Evolutionary conservation across 1,284 basidiomycete species (phyloP), one percentile per base, ranked within the genome.

Genomic region (Sanghuangporus baumii): DNA sequence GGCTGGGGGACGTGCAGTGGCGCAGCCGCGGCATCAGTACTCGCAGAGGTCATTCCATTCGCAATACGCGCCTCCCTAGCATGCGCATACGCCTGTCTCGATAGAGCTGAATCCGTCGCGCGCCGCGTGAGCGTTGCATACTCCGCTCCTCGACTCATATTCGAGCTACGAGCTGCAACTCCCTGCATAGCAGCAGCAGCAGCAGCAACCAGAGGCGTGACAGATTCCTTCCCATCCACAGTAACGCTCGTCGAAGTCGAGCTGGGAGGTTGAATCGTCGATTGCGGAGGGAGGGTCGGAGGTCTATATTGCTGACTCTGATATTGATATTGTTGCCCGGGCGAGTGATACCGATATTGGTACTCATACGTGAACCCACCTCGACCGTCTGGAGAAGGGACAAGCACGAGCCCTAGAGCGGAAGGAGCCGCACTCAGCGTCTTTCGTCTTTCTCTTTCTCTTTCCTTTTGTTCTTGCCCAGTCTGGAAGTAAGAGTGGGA

Each of bases 1-100:
- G 62, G 62, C 37, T 64, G 62, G 6, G 62, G 62, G 18, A 64
- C 50, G 14, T 64, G 58, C 36, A 64, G 37, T 1, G 62, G 34
- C 6, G 52, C 46, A 4, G 3, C 26, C 26, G 26, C 26, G 3
- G 40, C 40, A 38, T 58, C 34, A 23, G 40, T 7, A 12, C 40
- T n/a, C 18, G 56, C 31, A 8, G 31, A 12, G 20, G 26, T 55
- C 26, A 11, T 26, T 18, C 46, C 26, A 20, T 26, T 51, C 6
- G n/a, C 18, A 14, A 16, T 36, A 26, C 16, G 43, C 16, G 34
- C 46, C 16, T 16, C 43, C 5, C 12, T 14, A 2, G 62, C 43
- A 23, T 60, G 55, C 14, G 50, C 38, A 36, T 41, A 51, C 6
- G 62, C 51, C 31, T 59, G 55, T 16, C 38, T 23, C 34, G 56